A percentile compares a stretch with the other conserved stretches of the same genome.
Evolutionary conservation across 225 moss, liverwort and hornwort genomes (phyloP).

Genomic region (Polytrichum formosum): DNA sequence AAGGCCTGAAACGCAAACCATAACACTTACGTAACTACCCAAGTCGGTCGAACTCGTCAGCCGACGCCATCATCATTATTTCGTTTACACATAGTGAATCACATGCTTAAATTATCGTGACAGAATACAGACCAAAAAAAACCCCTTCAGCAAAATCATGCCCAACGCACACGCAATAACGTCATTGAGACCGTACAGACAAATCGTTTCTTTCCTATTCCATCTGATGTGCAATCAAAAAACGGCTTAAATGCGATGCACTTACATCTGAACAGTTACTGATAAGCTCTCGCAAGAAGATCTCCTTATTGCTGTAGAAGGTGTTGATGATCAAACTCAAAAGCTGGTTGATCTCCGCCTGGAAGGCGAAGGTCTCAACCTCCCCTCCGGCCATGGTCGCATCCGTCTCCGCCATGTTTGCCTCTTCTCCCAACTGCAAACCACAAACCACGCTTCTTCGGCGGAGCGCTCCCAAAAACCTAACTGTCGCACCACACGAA

Average conservation of each 20-base stretch:
- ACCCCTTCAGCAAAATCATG: too few species aligned
- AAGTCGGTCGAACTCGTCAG: too few species aligned
- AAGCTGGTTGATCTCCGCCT: constrained; percentile 38
- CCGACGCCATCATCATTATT: too few species aligned
- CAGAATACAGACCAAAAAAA: too few species aligned
- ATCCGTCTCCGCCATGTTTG: constrained; percentile 25
- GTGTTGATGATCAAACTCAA: constrained; percentile 30
- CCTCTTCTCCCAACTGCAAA: not conserved
- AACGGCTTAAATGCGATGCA: not conserved
- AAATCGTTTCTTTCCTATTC: too few species aligned
- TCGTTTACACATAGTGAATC: too few species aligned
- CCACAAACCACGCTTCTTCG: not conserved
- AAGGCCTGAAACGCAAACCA: constrained; percentile 2
- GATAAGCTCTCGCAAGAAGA: constrained; percentile 25
- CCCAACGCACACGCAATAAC: too few species aligned
- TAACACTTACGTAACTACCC: too few species aligned
- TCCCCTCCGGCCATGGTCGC: constrained; percentile 10
- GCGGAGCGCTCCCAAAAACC: not conserved
- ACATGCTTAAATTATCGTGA: too few species aligned
- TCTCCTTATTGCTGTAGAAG: constrained; percentile 36
- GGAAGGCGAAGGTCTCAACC: constrained; percentile 27
- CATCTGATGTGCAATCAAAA: too few species aligned
- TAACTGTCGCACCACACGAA: not conserved
- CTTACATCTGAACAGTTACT: constrained; percentile 29
- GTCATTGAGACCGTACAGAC: too few species aligned